A percentile compares a stretch with the other conserved stretches of the same genome.
phyloP scores from a whole-genome alignment of 1,284 basidiomycete species.

The Grifola frondosa region DNA sequence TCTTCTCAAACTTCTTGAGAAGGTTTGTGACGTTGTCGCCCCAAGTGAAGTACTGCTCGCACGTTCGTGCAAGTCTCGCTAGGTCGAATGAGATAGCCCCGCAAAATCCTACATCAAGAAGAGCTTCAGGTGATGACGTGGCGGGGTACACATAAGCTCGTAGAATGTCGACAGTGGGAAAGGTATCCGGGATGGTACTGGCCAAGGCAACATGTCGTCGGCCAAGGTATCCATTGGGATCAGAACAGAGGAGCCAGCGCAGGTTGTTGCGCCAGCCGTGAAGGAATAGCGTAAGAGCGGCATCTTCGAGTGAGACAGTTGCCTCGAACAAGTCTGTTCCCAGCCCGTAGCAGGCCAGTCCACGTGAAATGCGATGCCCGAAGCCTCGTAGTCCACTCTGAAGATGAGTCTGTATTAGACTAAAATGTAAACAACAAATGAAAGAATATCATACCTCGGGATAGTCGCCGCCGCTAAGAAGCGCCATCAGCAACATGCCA shows the following conservation, averaged over 20 bases:
- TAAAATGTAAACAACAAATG: too few species aligned
- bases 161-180: neutral
- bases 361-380: neutral
- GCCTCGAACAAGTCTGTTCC: neutral
- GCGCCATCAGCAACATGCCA: slow-evolving; percentile 63
- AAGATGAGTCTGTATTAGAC: too few species aligned
- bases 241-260: too few species aligned
- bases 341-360: neutral
- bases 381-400: neutral
- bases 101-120: neutral
- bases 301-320: neutral
- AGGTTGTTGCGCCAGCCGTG: neutral
- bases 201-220: neutral
- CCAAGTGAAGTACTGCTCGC: slow-evolving; percentile 4
- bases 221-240: neutral
- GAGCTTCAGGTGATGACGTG: neutral
- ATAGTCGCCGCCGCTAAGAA: slow-evolving; percentile 62
- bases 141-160: neutral
- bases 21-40: too few species aligned
- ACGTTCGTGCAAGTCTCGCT: neutral
- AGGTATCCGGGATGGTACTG: neutral
- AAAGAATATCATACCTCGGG: neutral
- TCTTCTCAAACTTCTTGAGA: too few species aligned
- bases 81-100: neutral
- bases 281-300: neutral